Base-by-base conservation (phyloP, 495 filamentous ascomycete species). In the Cenococcum geophilum region DNA sequence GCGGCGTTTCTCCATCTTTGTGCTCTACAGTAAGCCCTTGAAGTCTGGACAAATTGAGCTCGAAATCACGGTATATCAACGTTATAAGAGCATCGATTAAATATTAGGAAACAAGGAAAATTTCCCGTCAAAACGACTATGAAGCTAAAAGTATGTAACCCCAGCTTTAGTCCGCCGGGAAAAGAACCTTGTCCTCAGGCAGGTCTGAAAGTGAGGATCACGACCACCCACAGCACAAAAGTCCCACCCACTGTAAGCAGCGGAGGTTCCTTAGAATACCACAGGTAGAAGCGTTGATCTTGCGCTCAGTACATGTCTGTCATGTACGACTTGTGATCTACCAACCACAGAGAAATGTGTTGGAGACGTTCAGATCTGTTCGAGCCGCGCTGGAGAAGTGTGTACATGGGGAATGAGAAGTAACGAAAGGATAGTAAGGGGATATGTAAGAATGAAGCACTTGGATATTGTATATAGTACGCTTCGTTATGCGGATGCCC, bases 341-440 rank as follows among this genome's bases (percentile, higher is more conserved):
- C 43, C 55, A 63, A 47, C 61, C 61, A 63, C 47, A 21, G 55
- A 58, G 43, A 45, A 16, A 43, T 21, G 55, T 59, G 54, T 55
- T 63, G 61, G 27, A 63, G 43, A 55, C 52, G 54, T 58, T 54
- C 23, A 36, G 55, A 58, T 63, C 61, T 63, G 61, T 63, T 63
- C 61, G 48, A 32, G 34, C 32, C 58, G 55, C 61, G 61, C 61
- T 54, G 56, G 55, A 48, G 55, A 54, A 35, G n/a, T 42, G 45
- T 36, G 56, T 55, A 20, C 47, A 49, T 45, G 18, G 11, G 11
- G 4, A 45, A 45, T 14, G 40, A 1, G 11, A 18, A 45, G 40
- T 14, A 4, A 45, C 40, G 11, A 4, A 45, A 45, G 40, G 3
- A 14, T 18, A 18, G 18, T 1, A 18, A 18, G 40, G 14, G 40